Base-by-base conservation (phyloP, 179 eudicot species). In the Corrigiola litoralis region DNA sequence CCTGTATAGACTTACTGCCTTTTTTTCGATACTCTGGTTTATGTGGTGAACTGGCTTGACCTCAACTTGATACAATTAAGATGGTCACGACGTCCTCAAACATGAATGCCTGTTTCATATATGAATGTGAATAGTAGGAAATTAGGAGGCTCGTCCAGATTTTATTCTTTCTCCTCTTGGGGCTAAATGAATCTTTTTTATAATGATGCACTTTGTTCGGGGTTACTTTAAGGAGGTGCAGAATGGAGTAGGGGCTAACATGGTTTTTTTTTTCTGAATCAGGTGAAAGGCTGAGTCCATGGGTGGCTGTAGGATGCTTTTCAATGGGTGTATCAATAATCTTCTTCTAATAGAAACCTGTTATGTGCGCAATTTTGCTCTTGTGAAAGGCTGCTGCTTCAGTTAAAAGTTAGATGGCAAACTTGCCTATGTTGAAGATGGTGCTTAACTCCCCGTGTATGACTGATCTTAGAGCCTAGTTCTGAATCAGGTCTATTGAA, bases 201-300 rank as follows among this genome's bases (percentile, higher is more conserved):
- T n/a, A n/a, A n/a, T n/a, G n/a, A n/a, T n/a, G n/a, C n/a, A n/a
- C n/a, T 16, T 25, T 29, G 12, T 48, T n/a, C 12, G 48, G 24
- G 9, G 47, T 36, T 5, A 21, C 34, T 58, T 41, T 38, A 21
- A 24, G n/a, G n/a, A n/a, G n/a, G n/a, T n/a, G n/a, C n/a, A 41
- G 34, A 59, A 25, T 23, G 20, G 23, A 5, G 13, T 21, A 38
- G 27, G 11, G 28, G n/a, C 16, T 12, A 2, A 61, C n/a, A 51
- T 55, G 47, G 23, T 20, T 37, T 9, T 60, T 36, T 57, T 37
- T 31, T 47, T 51, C 12, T 49, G 68, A 29, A 53, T 54, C 82
- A 92, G 98, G 96, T 78, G 99, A 90, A 74, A 82, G 99, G 32
- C 72, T 94, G 80, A 94, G 99, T 75, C 96, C 99, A 2, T 94